Percentiles rank a stretch among this genome's conserved stretches.
These are phyloP conservation scores for Grifola frondosa DNA, from an alignment of 1,284 basidiomycete species.

Conservation along the genomic window DNA sequence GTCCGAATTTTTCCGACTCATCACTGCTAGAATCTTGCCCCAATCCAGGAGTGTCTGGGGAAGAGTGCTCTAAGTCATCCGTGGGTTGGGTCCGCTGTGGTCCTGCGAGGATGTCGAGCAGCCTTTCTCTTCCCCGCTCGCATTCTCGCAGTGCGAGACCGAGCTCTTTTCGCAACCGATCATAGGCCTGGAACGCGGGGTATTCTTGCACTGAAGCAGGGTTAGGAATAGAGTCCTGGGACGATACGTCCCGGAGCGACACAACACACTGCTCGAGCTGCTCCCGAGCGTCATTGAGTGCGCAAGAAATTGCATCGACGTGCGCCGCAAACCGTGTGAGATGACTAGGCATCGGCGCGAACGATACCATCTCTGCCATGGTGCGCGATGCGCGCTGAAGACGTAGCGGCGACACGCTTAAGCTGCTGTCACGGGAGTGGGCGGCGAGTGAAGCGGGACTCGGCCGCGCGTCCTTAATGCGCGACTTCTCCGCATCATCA, in stretches of 20 bases:
- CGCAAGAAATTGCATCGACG: constrained; percentile 62
- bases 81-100: constrained; percentile 30
- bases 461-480: constrained; percentile 46
- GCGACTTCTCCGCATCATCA: constrained; percentile 51
- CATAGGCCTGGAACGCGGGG: constrained; percentile 64
- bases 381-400: constrained; percentile 12
- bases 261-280: constrained; percentile 60
- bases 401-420: constrained; percentile 10
- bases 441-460: constrained; percentile 34
- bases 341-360: constrained; percentile 70
- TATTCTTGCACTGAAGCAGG: constrained; percentile 29
- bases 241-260: constrained; percentile 43
- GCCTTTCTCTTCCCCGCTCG: constrained; percentile 67
- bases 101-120: constrained; percentile 57
- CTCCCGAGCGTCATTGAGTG: constrained; percentile 65
- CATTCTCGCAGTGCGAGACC: constrained; percentile 75
- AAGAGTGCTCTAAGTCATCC: constrained; percentile 35
- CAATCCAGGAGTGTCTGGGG: constrained; percentile 50
- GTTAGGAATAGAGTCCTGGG: constrained; percentile 7
- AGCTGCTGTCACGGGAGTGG: constrained; percentile 15
- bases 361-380: constrained; percentile 43
- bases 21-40: constrained; percentile 52
- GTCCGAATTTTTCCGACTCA: constrained; percentile 50
- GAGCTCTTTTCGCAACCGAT: constrained; percentile 69
- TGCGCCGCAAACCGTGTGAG: constrained; percentile 68